Base-by-base conservation (phyloP, 2,329 filamentous ascomycete genomes). In the Apiospora phragmitis region DNA sequence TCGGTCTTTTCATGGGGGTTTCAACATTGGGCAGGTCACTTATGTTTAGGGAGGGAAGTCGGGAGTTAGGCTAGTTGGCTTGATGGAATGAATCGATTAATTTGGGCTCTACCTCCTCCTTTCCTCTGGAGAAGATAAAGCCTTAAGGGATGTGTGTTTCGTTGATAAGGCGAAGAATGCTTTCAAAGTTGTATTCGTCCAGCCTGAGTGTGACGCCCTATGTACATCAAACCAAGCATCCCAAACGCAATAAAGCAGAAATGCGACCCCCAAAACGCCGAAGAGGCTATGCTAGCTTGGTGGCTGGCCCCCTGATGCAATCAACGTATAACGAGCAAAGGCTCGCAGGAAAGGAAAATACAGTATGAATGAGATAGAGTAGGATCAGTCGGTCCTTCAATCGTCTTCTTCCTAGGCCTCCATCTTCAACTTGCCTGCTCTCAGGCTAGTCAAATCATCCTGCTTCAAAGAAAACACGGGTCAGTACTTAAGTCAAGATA, bases 401-500 rank as follows among this genome's bases (percentile, higher is more conserved):
- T 12, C 32, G 9, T n/a, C 4, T n/a, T 62, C 47, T 26, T 4
- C 1, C 29, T 35, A 67, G 65, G 12, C 65, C 65, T 67, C 65
- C 65, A 67, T 45, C 65, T 67, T 67, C 65, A 67, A 62, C 67
- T 73, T 74, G 47, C 72, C 71, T 11, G 55, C 55, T 11, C 70
- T 66, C 32, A 74, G 38, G 45, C 71, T 70, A 41, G 71, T 49
- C 35, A 72, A 42, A 51, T 73, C 72, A 62, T 73, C 72, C 72
- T 73, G 72, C 74, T 79, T 77, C 68, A 68, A 68, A 59, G 70
- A 59, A 62, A 38, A 21, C 55, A 38, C 4, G 55, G 55, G 55
- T 62, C 55, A 62, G 55, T 38, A n/a, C 14, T n/a, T 49, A 8
- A 14, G n/a, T 4, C 4, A 49, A 49, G 5, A 49, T 12, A 24